Evolutionary conservation across 768 basidiomycete species (phyloP), one percentile per base, ranked within the genome.

Genomic region (Holtermannia corniformis): DNA sequence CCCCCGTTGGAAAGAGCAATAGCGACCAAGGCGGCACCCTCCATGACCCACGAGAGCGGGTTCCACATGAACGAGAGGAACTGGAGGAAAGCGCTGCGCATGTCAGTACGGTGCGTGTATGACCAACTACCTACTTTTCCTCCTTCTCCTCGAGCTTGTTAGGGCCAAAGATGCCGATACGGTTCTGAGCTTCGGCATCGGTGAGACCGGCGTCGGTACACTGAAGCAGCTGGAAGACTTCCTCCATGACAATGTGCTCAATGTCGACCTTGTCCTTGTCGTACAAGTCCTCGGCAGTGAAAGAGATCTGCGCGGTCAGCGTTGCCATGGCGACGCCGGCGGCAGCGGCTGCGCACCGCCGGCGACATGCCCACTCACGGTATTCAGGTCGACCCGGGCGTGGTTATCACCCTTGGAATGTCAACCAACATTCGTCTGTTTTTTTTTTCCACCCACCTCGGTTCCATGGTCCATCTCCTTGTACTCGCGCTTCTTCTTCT

Each of bases 61-160:
- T 97, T 97, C 93, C 93, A 97, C 93, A 96, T 97, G 81, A 97
- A 97, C 71, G 83, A 83, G 62, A 90, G 76, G 75, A 92, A 90
- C 86, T 91, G 91, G 26, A 96, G 82, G 74, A 96, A 79, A 3
- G 90, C 74, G 55, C 90, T 93, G 55, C 2, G 27, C 47, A 24
- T 13, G 57, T 63, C 47, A 62, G 60, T 50, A 0, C 22, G 21
- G 41, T 23, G 7, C 13, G 27, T 37, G 50, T 26, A 19, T 23
- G 43, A 56, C 23, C 26, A n/a, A n/a, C 13, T 20, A 55, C 68
- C 58, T 48, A 70, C 68, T 71, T 73, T 57, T 71, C 65, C 41
- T 51, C 54, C 72, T 90, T 87, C 63, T 91, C 89, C 74, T 91
- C 87, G 47, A 77, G 76, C 75, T 86, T 96, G 79, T 97, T 96